phyloP scores from a whole-genome alignment of 768 basidiomycete species.

The Russula emetica region DNA sequence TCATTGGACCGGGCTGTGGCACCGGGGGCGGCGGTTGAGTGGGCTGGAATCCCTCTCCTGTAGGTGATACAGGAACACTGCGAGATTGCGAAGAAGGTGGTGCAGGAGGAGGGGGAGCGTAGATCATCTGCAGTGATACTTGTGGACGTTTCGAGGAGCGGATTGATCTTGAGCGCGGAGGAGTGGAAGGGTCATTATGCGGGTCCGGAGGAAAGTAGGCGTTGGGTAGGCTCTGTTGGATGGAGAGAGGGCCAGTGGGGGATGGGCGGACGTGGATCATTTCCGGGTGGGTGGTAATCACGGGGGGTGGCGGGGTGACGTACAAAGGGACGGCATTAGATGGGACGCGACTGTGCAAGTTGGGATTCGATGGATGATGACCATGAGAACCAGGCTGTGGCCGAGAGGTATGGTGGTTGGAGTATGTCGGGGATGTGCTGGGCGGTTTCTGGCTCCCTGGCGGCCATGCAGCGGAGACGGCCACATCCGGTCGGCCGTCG shows the following conservation, averaged over 20 bases:
- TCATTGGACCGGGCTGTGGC: neutral
- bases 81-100: conserved; percentile 14
- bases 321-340: conserved; percentile 22
- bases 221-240: neutral
- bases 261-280: conserved; percentile 27
- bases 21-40: conserved; percentile 5
- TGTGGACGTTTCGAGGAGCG: conserved; percentile 19
- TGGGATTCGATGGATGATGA: conserved; percentile 26
- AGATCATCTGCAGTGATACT: conserved; percentile 24
- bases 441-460: neutral
- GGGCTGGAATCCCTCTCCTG: conserved; percentile 5
- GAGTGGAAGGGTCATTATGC: neutral
- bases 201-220: conserved; percentile 10
- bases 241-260: conserved; percentile 6
- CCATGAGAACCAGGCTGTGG: conserved; percentile 19
- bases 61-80: conserved; percentile 20
- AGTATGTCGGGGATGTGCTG: neutral
- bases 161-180: conserved; percentile 18
- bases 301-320: conserved; percentile 17
- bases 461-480: conserved; percentile 18
- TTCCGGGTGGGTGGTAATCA: conserved; percentile 22
- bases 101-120: conserved; percentile 20
- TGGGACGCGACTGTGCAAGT: conserved; percentile 18
- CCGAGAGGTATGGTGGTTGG: neutral
- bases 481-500: conserved; percentile 43